A percentile compares a stretch with the other conserved stretches of the same genome.
phyloP scores from a whole-genome alignment of 1,139 yeast species.

The Starmera stellimalicola region DNA sequence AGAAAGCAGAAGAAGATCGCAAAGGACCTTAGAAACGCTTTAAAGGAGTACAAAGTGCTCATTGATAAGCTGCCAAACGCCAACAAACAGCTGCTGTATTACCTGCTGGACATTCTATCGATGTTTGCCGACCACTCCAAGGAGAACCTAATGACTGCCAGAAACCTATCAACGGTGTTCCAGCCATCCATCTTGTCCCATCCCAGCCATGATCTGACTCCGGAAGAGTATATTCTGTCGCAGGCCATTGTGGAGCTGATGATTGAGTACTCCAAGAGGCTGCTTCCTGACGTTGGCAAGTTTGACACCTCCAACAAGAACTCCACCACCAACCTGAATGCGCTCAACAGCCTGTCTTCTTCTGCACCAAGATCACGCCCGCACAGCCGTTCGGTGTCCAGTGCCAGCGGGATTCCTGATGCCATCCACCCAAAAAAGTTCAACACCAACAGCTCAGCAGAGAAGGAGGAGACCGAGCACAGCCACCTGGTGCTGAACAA shows the following conservation, averaged over 20 bases:
- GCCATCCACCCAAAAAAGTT: slow-evolving; percentile 20
- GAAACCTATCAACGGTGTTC: slow-evolving; percentile 90
- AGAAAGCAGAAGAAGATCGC: slow-evolving; percentile 30
- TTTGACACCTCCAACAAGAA: slow-evolving; percentile 16
- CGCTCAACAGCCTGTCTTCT: slow-evolving; percentile 5
- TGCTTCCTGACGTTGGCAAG: slow-evolving; percentile 48
- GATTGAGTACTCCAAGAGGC: slow-evolving; percentile 75
- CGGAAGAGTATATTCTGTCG: slow-evolving; percentile 82
- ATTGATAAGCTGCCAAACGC: slow-evolving; percentile 59
- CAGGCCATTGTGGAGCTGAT: slow-evolving; percentile 83
- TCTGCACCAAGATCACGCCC: slow-evolving; percentile 21
- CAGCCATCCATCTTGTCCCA: slow-evolving; percentile 92
- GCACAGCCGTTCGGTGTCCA: slow-evolving; percentile 52
- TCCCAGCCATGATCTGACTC: slow-evolving; percentile 86
- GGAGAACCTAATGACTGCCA: slow-evolving; percentile 82
- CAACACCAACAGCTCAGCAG: slow-evolving; percentile 4
- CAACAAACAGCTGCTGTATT: slow-evolving; percentile 77
- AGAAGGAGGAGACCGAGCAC: slow-evolving; percentile 8
- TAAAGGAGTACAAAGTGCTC: slow-evolving; percentile 60
- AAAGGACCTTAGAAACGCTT: slow-evolving; percentile 59
- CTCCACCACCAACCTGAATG: background rate
- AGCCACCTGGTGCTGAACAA: slow-evolving; percentile 1
- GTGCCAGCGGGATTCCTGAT: slow-evolving; percentile 43
- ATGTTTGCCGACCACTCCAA: slow-evolving; percentile 75
- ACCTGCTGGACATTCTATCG: slow-evolving; percentile 77